phyloP scores from a whole-genome alignment of 306 rosid genomes.

The Pueraria montana region DNA sequence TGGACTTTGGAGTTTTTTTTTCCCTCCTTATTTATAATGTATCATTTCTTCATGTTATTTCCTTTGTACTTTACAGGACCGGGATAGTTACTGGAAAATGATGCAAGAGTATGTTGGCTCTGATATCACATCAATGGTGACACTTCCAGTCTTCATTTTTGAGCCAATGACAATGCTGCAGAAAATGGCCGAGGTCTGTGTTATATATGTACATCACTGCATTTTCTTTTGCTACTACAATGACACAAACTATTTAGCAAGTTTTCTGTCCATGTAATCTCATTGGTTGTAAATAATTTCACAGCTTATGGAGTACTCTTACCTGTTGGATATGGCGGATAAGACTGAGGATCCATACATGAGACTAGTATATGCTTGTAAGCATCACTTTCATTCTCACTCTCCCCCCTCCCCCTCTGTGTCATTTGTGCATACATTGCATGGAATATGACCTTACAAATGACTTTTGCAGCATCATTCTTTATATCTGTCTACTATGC shows the following conservation, averaged over 20 bases:
- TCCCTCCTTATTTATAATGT: neutral
- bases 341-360: slow-evolving; percentile 93
- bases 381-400: slow-evolving; percentile 37
- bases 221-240: slow-evolving; percentile 24
- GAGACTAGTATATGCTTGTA: slow-evolving; percentile 90
- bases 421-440: slow-evolving; percentile 24
- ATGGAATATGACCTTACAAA: slow-evolving; percentile 27
- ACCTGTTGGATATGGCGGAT: slow-evolving; percentile 87
- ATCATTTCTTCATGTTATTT: slow-evolving; percentile 32
- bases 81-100: slow-evolving; percentile 97
- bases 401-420: neutral
- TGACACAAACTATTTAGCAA: slow-evolving; percentile 32
- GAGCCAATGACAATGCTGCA: slow-evolving; percentile 99
- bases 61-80: slow-evolving; percentile 62
- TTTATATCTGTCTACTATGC: slow-evolving; percentile 93
- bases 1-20: neutral
- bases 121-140: slow-evolving; percentile 95
- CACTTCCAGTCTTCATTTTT: slow-evolving; percentile 93
- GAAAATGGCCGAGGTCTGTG: slow-evolving; percentile 93
- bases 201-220: slow-evolving; percentile 23
- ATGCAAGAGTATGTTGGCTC: slow-evolving; percentile 94
- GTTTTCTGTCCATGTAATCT: slow-evolving; percentile 32
- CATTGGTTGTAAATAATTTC: slow-evolving; percentile 29
- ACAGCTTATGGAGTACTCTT: slow-evolving; percentile 95
- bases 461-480: slow-evolving; percentile 84